Conservation (phyloP, 192 early-diverging fungal species). For the Diversispora eburnea region DNA sequence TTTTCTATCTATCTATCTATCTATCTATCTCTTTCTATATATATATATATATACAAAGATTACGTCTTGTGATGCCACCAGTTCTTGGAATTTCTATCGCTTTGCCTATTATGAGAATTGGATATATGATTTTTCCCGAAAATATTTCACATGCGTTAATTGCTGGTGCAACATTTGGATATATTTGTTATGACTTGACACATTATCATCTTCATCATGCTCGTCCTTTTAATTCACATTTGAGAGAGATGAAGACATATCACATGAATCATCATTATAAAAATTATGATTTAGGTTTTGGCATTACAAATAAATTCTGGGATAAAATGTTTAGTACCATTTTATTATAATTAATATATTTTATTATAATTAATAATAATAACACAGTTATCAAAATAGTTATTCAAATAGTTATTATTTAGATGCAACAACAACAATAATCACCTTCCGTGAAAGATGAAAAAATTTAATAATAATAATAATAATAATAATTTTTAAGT, state of each 20-base stretch:
- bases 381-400: too few species aligned
- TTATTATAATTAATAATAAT: not conserved
- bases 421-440: too few species aligned
- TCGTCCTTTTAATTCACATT: constrained; percentile 62
- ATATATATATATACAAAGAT: constrained; percentile 34
- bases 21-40: not conserved
- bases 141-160: constrained; percentile 64
- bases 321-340: constrained; percentile 75
- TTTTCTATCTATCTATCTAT: not conserved
- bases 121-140: constrained; percentile 59
- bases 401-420: too few species aligned
- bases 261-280: constrained; percentile 96
- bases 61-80: constrained; percentile 97
- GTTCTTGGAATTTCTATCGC: constrained; percentile 71
- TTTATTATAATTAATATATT: not conserved
- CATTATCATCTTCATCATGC: constrained; percentile 97
- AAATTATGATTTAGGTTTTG: constrained; percentile 80
- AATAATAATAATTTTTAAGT: too few species aligned
- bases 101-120: constrained; percentile 51
- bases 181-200: constrained; percentile 86
- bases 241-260: constrained; percentile 88
- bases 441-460: too few species aligned
- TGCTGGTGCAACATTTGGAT: constrained; percentile 75
- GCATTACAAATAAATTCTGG: constrained; percentile 90
- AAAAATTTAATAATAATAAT: too few species aligned